A percentile compares a stretch with the other conserved stretches of the same genome.
Conservation (phyloP, 129 eudicot genomes). For the Flaveria ramosissima region DNA sequence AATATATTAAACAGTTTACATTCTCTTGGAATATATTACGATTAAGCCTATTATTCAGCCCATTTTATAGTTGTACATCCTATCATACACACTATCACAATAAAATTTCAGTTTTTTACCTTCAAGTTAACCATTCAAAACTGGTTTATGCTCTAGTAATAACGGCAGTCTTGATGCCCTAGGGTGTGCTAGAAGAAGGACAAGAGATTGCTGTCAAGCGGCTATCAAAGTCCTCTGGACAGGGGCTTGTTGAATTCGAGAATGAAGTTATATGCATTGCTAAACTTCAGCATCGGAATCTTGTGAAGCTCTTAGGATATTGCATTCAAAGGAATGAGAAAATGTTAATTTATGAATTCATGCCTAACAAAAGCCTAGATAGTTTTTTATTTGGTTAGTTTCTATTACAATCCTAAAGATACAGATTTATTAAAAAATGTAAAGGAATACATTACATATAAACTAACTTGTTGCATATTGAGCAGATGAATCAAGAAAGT, state of each 20-base stretch:
- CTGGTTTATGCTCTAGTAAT: background rate
- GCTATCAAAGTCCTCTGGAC: conserved; percentile 53
- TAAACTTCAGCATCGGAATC: conserved; percentile 44
- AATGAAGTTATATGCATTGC: conserved; percentile 51
- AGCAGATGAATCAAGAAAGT: conserved; percentile 5
- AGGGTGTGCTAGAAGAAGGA: conserved; percentile 60
- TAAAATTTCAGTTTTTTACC: too few relatives aligned
- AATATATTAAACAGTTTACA: too few relatives aligned
- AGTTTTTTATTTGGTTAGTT: conserved; percentile 53
- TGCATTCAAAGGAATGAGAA: conserved; percentile 57
- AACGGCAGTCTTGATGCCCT: conserved; percentile 16
- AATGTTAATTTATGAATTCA: conserved; percentile 61
- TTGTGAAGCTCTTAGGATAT: conserved; percentile 51
- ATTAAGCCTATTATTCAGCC: too few relatives aligned
- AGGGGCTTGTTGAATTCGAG: conserved; percentile 55
- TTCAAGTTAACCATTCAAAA: background rate
- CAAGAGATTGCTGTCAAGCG: conserved; percentile 71
- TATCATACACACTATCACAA: too few relatives aligned
- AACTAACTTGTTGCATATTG: background rate
- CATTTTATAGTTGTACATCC: too few relatives aligned
- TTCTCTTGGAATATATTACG: too few relatives aligned
- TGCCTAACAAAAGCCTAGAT: conserved; percentile 71
- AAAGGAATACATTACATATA: background rate
- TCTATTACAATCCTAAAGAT: background rate
- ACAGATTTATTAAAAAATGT: background rate